A percentile compares a stretch with the other conserved stretches of the same genome.
Conservation (phyloP, 2,329 filamentous ascomycete genomes). For the Penicillium sumatraense region DNA sequence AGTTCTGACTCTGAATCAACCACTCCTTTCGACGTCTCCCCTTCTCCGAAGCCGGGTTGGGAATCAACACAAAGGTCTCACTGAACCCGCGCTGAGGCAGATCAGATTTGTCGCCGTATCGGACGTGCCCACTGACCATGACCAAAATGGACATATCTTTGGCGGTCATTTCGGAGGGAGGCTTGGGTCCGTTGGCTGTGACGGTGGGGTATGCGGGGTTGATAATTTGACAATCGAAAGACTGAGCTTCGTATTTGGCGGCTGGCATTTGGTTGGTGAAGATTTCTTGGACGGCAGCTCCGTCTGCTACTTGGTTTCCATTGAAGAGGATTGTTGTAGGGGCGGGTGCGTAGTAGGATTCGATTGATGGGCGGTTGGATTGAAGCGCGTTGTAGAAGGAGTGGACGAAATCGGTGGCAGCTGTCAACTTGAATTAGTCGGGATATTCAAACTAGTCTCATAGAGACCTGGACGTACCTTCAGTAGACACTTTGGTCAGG, state of each 20-base stretch:
- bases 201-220: constrained; percentile 71
- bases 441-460: not conserved
- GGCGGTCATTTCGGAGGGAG: constrained; percentile 46
- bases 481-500: constrained; percentile 47
- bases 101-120: constrained; percentile 66
- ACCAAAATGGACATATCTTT: constrained; percentile 73
- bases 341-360: constrained; percentile 69
- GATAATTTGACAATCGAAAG: constrained; percentile 76
- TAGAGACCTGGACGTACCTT: constrained; percentile 34
- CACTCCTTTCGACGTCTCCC: constrained; percentile 62
- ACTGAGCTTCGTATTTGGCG: constrained; percentile 73
- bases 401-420: constrained; percentile 72
- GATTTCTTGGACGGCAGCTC: constrained; percentile 68
- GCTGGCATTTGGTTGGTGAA: constrained; percentile 68
- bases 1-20: constrained; percentile 75
- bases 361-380: constrained; percentile 60
- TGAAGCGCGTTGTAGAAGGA: constrained; percentile 78
- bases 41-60: constrained; percentile 61
- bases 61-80: constrained; percentile 80
- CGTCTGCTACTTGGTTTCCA: constrained; percentile 68
- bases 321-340: constrained; percentile 77
- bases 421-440: constrained; percentile 46
- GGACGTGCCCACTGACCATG: constrained; percentile 73
- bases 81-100: constrained; percentile 72
- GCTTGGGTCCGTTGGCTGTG: constrained; percentile 42